These are phyloP conservation scores for Cyberlindnera petersonii DNA, from an alignment of 805 yeast genomes.

Conservation along the genomic window DNA sequence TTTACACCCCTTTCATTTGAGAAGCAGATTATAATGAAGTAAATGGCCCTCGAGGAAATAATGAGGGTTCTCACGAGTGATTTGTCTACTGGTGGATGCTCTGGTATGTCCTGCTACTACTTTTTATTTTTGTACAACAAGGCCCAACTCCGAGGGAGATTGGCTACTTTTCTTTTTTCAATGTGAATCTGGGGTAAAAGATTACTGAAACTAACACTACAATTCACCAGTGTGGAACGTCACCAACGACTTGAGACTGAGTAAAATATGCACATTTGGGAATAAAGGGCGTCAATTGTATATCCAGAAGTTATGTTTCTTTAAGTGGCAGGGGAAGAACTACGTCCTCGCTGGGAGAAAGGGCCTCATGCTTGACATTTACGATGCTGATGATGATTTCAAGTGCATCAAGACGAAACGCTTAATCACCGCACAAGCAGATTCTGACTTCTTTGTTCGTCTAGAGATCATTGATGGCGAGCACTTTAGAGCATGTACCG, in stretches of 20 bases:
- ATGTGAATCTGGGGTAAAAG: slow-evolving; percentile 3
- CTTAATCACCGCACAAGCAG: slow-evolving; percentile 19
- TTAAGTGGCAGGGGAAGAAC: slow-evolving; percentile 1
- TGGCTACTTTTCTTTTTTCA: background rate
- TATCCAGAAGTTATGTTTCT: slow-evolving; percentile 15
- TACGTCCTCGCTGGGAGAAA: slow-evolving; percentile 19
- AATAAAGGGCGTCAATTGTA: slow-evolving; percentile 11
- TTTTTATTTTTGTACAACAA: background rate
- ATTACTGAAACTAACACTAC: background rate
- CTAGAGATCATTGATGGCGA: slow-evolving; percentile 12
- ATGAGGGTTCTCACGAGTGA: slow-evolving; percentile 12
- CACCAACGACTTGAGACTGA: slow-evolving; percentile 9
- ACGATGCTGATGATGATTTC: slow-evolving; percentile 13
- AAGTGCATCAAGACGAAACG: slow-evolving; percentile 14
- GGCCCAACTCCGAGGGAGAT: no score
- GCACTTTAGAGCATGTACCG: slow-evolving; percentile 22
- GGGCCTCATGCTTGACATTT: slow-evolving; percentile 18
- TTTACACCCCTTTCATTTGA: background rate
- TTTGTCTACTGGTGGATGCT: slow-evolving; percentile 12
- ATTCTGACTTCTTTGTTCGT: slow-evolving; percentile 22
- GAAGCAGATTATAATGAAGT: background rate
- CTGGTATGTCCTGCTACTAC: slow-evolving; percentile 8
- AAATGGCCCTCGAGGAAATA: background rate
- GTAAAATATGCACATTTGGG: slow-evolving; percentile 8
- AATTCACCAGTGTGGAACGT: slow-evolving; percentile 8